phyloP scores from a whole-genome alignment of 2,329 filamentous ascomycete species.

The Aspergillus awamori region DNA sequence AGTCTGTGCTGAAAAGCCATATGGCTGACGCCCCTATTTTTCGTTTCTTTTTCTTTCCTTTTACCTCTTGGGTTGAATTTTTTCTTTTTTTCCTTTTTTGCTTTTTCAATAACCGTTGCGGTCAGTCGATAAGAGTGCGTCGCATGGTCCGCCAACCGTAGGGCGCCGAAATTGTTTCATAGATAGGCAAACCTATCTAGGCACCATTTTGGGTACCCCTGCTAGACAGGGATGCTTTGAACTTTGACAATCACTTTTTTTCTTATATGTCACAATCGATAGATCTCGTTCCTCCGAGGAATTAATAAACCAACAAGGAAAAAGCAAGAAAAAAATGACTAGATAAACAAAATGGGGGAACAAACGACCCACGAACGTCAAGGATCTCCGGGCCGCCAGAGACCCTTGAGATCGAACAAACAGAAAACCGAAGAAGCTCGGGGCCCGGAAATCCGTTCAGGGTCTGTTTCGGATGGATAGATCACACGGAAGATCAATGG shows the following conservation, averaged over 20 bases:
- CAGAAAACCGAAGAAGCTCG: constrained; percentile 1
- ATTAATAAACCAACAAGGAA: background rate
- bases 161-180: background rate
- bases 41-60: too few species aligned
- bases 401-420: background rate
- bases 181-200: background rate
- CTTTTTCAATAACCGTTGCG: background rate
- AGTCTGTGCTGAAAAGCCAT: background rate
- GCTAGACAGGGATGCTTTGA: background rate
- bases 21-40: background rate
- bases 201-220: background rate
- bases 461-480: background rate
- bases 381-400: background rate
- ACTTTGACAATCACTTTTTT: background rate
- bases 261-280: background rate
- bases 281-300: background rate
- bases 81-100: background rate
- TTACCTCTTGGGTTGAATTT: too few species aligned
- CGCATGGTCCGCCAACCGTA: background rate
- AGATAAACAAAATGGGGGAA: background rate
- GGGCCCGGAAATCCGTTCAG: background rate
- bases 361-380: background rate
- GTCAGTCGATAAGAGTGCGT: background rate
- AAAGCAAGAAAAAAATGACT: too few species aligned
- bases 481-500: background rate